Evolutionary conservation across 2,329 filamentous ascomycete species (phyloP), one percentile per base, ranked within the genome.

Genomic region (Cladosporium cucumerinum): DNA sequence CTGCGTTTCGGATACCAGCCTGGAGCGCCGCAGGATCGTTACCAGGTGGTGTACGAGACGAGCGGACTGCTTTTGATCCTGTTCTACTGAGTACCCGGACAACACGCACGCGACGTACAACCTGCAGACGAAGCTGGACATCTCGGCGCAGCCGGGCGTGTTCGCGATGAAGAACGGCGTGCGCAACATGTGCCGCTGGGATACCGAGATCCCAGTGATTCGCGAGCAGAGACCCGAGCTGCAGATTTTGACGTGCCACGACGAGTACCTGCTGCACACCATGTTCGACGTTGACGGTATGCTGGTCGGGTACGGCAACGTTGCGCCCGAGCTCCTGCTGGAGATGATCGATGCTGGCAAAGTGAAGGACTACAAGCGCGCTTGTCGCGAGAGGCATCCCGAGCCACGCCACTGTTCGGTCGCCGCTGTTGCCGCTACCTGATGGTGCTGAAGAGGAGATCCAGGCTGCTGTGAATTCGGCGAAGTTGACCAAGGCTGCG

Each of bases 141-240:
- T 84, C 61, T 76, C 82, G 2, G 82, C 82, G 8, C 81, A 78
- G 36, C 83, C 82, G 1, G 82, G 82, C 30, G 81, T 83, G 6
- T 82, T 85, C 54, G 82, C 82, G 18, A 85, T 85, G 82, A 85
- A 85, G 78, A 85, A 84, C 66, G 83, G 83, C 23, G 83, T 85
- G 11, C 79, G 83, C 61, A 84, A 85, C 72, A 84, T 85, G 82
- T 78, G 81, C n/a, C 80, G 83, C 21, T 85, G 83, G 83, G 82
- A 85, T 60, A 82, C 81, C 0, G 83, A 85, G 71, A 85, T 85
- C 66, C 83, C 82, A 18, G 77, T 84, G 28, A 83, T 85, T 73
- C 79, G 81, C 57, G 72, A 72, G 28, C 75, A 83, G 69, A 78
- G 82, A 5, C 82, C 82, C 0, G 78, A 82, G 2, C 75, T 85